Percentiles rank a stretch among this genome's conserved stretches.
phyloP scores from a whole-genome alignment of 169 alveolate genomes.

The Plasmodium malariae region DNA sequence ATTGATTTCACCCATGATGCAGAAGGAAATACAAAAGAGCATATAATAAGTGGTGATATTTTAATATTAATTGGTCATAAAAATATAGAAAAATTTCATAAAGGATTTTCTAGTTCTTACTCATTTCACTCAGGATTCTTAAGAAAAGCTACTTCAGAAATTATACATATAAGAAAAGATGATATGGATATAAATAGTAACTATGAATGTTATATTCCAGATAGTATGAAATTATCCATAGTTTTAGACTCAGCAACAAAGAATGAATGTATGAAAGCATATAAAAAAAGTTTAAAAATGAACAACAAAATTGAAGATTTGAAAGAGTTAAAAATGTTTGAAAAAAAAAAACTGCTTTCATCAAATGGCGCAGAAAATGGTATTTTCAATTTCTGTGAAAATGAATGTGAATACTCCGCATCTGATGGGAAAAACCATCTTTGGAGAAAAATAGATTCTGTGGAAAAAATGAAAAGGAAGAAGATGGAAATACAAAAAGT shows the following conservation, averaged over 20 bases:
- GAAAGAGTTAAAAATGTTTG: constrained; percentile 29
- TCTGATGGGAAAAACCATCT: neutral
- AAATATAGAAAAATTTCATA: constrained; percentile 71
- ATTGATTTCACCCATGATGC: constrained; percentile 81
- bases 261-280: constrained; percentile 32
- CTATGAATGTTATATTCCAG: constrained; percentile 69
- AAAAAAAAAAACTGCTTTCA: constrained; percentile 33
- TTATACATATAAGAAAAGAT: constrained; percentile 66
- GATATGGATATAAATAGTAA: constrained; percentile 76
- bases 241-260: constrained; percentile 42
- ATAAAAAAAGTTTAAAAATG: constrained; percentile 39
- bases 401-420: neutral
- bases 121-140: constrained; percentile 84
- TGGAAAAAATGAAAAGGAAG: constrained; percentile 13
- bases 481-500: neutral
- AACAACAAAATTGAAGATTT: constrained; percentile 70
- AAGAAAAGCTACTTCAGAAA: constrained; percentile 40
- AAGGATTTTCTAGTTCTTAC: constrained; percentile 80
- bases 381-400: neutral
- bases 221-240: constrained; percentile 59
- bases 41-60: constrained; percentile 82
- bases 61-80: constrained; percentile 80
- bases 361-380: constrained; percentile 15
- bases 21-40: constrained; percentile 80
- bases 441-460: neutral